A percentile compares a stretch with the other conserved stretches of the same genome.
Conservation (phyloP, 2,329 filamentous ascomycete genomes). For the Fusarium fujikuroi region DNA sequence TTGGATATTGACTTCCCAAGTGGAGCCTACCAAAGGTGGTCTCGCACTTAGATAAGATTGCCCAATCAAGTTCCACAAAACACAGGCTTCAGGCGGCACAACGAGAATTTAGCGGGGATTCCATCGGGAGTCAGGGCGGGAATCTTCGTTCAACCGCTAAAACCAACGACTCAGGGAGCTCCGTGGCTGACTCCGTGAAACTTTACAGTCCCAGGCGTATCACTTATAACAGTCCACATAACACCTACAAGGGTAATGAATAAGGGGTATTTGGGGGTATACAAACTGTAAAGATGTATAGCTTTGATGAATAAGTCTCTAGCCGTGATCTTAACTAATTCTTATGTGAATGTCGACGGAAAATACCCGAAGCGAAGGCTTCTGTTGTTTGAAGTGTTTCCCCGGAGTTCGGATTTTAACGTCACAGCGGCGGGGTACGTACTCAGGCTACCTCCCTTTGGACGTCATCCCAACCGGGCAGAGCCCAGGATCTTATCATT, state of each 20-base stretch:
- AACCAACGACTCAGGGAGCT: slow-evolving; percentile 17
- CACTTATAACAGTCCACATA: neutral
- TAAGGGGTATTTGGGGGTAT: neutral
- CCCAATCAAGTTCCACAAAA: slow-evolving; percentile 26
- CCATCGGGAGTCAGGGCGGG: slow-evolving; percentile 38
- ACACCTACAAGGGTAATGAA: neutral
- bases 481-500: slow-evolving; percentile 27
- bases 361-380: neutral
- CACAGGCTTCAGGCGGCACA: slow-evolving; percentile 31
- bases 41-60: slow-evolving; percentile 20
- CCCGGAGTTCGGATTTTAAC: neutral
- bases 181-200: neutral
- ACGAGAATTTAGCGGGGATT: slow-evolving; percentile 36
- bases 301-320: neutral
- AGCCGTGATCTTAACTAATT: neutral
- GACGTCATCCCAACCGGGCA: slow-evolving; percentile 29
- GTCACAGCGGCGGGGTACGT: slow-evolving; percentile 29
- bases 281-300: neutral
- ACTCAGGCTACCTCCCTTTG: neutral
- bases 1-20: slow-evolving; percentile 40
- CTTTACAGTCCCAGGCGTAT: neutral
- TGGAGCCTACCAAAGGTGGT: slow-evolving; percentile 32
- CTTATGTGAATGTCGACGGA: neutral
- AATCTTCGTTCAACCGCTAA: slow-evolving; percentile 33
- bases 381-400: neutral